These are phyloP conservation scores for Candida sp. DNA, from an alignment of 1,139 yeast genomes.

Conservation along the genomic window DNA sequence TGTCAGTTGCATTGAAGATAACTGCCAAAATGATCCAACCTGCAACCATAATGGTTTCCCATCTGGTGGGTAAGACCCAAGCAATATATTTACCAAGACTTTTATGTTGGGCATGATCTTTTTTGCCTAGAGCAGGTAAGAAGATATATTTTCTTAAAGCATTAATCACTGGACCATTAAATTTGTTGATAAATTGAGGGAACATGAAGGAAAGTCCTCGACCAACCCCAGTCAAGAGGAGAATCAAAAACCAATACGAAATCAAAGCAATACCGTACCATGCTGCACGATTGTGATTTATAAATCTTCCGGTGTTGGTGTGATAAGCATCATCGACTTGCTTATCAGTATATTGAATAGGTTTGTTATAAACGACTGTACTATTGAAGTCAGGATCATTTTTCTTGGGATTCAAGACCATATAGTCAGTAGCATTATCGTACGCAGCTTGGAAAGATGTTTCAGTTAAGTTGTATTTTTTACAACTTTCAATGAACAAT, in stretches of 20 bases:
- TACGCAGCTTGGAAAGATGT: constrained; percentile 27
- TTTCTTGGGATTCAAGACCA: constrained; percentile 20
- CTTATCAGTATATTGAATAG: constrained; percentile 20
- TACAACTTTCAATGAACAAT: constrained; percentile 24
- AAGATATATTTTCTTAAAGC: constrained; percentile 38
- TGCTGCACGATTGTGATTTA: constrained; percentile 41
- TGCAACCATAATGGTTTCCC: constrained; percentile 50
- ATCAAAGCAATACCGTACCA: constrained; percentile 50
- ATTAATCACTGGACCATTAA: constrained; percentile 32
- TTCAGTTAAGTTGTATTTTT: constrained; percentile 22
- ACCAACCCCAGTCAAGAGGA: constrained; percentile 42
- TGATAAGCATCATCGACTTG: constrained; percentile 27
- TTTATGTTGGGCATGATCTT: constrained; percentile 38
- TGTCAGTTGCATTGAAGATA: constrained; percentile 41
- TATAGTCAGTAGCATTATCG: constrained; percentile 32
- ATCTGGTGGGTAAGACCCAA: constrained; percentile 57
- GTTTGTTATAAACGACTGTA: constrained; percentile 25
- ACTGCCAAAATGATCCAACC: constrained; percentile 49
- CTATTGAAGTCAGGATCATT: constrained; percentile 24
- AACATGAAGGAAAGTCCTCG: constrained; percentile 28
- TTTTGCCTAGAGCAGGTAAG: constrained; percentile 45
- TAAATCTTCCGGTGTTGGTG: constrained; percentile 37
- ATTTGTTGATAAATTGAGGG: constrained; percentile 29
- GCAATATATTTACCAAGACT: constrained; percentile 26
- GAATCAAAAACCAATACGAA: constrained; percentile 42